Evolutionary conservation across 2,329 filamentous ascomycete species (phyloP), one percentile per base, ranked within the genome.

Genomic region (Colletotrichum zoysiae): DNA sequence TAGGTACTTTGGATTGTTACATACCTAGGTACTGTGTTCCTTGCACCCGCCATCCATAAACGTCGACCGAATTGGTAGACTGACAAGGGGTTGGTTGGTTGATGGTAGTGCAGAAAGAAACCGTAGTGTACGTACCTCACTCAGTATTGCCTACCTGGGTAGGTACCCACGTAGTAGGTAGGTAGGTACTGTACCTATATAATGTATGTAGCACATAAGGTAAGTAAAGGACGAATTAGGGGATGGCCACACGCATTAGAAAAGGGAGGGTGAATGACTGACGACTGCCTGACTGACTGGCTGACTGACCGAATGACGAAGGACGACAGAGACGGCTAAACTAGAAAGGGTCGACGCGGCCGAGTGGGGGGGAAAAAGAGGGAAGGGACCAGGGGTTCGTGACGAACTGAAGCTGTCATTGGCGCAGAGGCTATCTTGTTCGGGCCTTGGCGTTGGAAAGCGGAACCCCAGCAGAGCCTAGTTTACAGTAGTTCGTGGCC

Each of bases 391-490:
- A 33, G 56, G 65, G 66, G 60, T 50, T 68, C 11, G 20, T 40
- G 20, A 59, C 46, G 50, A 65, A 61, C 30, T 48, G 18, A 14
- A 65, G 23, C 70, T 65, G 48, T 57, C 66, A 73, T 71, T 73
- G 70, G 70, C 20, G 70, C 50, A 71, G 42, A 61, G 44, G 33
- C 61, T 44, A 44, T 68, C 42, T 23, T 51, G 9, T 38, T 56
- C 30, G 23, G 48, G 55, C 20, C 60, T 26, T 65, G 55, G 70
- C 59, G 65, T 60, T 26, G n/a, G 8, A 44, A 56, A 50, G 30
- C 40, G 69, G 50, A 14, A 16, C 59, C 59, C n/a, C 44, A 38
- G 23, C 14, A 20, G 20, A 12, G 26, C 38, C 6, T 1, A 3
- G 8, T n/a, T 44, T 30, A 30, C 30, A 30, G 30, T 30, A 30